Evolutionary conservation across 1,139 yeast genomes (phyloP).

Genomic region (Diutina scorzettiae): DNA sequence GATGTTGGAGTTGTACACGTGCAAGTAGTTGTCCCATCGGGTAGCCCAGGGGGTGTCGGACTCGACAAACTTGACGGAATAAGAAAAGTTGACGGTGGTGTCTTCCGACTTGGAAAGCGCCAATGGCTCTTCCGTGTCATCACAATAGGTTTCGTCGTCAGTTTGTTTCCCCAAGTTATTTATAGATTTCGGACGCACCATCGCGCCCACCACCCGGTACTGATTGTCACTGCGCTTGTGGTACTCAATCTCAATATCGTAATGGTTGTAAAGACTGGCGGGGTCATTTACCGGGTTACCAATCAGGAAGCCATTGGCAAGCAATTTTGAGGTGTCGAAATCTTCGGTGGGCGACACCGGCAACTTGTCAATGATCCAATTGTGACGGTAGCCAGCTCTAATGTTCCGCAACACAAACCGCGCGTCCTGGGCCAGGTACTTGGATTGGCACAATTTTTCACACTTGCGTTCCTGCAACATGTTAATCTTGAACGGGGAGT

Average conservation of each 20-base stretch:
- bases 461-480: constrained; percentile 70
- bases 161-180: constrained; percentile 22
- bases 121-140: constrained; percentile 18
- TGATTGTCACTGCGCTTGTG: constrained; percentile 60
- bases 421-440: constrained; percentile 55
- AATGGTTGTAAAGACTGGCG: constrained; percentile 62
- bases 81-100: constrained; percentile 25
- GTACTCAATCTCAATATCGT: constrained; percentile 66
- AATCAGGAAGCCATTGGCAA: constrained; percentile 72
- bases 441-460: constrained; percentile 44
- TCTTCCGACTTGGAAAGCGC: constrained; percentile 20
- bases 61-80: constrained; percentile 45
- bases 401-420: constrained; percentile 68
- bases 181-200: constrained; percentile 41
- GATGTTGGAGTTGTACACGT: constrained; percentile 81
- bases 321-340: constrained; percentile 46
- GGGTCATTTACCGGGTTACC: constrained; percentile 48
- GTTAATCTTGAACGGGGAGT: constrained; percentile 73
- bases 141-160: constrained; percentile 28
- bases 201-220: constrained; percentile 84
- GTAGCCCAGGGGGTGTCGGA: constrained; percentile 90
- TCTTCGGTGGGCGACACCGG: constrained; percentile 71
- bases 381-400: constrained; percentile 71
- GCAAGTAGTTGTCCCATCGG: constrained; percentile 95
- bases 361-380: constrained; percentile 91